Conservation (phyloP, 2,329 filamentous ascomycete genomes). For the Bipolaris oryzae region DNA sequence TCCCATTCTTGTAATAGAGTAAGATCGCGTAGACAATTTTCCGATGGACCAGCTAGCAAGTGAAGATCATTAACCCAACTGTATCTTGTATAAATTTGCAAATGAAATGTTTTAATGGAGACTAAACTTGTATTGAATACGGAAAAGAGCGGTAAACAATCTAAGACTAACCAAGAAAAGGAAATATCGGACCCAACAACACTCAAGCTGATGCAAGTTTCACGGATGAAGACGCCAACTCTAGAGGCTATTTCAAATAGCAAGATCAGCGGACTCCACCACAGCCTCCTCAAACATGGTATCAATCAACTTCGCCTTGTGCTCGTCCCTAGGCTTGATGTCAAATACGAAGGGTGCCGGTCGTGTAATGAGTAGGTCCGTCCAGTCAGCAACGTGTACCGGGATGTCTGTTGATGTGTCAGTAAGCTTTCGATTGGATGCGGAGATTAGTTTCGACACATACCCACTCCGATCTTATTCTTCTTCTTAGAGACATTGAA, state of each 20-base stretch:
- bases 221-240: neutral
- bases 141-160: too few relatives aligned
- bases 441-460: neutral
- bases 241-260: neutral
- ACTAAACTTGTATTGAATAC: too few relatives aligned
- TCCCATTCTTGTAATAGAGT: too few relatives aligned
- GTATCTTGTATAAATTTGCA: too few relatives aligned
- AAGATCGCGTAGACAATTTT: too few relatives aligned
- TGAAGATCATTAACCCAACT: too few relatives aligned
- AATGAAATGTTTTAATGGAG: too few relatives aligned
- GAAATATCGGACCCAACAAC: neutral
- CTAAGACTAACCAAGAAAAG: too few relatives aligned
- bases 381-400: constrained; percentile 2
- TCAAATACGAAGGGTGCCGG: constrained; percentile 6
- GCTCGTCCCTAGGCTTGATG: constrained; percentile 2
- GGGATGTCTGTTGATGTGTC: neutral
- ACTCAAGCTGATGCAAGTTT: neutral
- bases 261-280: constrained; percentile 1
- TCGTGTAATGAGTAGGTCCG: constrained; percentile 6
- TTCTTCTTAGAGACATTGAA: constrained; percentile 14
- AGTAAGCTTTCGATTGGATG: neutral
- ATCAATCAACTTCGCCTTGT: constrained; percentile 4
- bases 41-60: too few relatives aligned
- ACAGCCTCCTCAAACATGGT: constrained; percentile 6
- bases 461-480: constrained; percentile 3